A percentile compares a stretch with the other conserved stretches of the same genome.
Evolutionary conservation across 768 basidiomycete species (phyloP).

Genomic region (Suillus americanus): DNA sequence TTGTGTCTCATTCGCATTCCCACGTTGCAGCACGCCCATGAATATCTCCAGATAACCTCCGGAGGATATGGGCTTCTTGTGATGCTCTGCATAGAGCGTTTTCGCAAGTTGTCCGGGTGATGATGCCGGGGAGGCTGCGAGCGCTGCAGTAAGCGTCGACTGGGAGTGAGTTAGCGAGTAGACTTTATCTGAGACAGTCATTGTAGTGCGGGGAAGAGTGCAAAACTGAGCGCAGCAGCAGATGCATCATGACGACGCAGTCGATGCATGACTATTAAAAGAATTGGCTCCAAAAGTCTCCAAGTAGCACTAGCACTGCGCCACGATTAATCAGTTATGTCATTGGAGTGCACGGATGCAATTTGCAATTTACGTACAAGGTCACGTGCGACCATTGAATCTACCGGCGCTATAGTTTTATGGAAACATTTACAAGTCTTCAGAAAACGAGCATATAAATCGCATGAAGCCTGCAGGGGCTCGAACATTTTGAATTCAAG

Average conservation of each 20-base stretch:
- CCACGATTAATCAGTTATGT: not conserved
- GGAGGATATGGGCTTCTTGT: slow-evolving; percentile 29
- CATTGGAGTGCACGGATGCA: not conserved
- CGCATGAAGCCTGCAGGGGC: not conserved
- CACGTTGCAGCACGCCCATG: slow-evolving; percentile 18
- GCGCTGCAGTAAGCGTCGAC: slow-evolving; percentile 41
- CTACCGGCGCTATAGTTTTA: too few relatives aligned
- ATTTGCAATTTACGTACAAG: not conserved
- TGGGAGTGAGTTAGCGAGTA: slow-evolving; percentile 31
- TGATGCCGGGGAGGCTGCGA: slow-evolving; percentile 37
- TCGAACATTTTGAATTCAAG: too few relatives aligned
- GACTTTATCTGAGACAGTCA: slow-evolving; percentile 30
- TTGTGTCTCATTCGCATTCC: slow-evolving; percentile 18
- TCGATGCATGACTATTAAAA: not conserved
- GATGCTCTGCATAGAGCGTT: slow-evolving; percentile 36
- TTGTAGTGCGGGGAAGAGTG: not conserved
- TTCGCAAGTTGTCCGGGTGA: slow-evolving; percentile 38
- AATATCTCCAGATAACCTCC: slow-evolving; percentile 18
- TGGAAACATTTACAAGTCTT: not conserved
- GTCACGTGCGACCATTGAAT: not conserved
- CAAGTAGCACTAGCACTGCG: not conserved
- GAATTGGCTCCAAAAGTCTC: not conserved
- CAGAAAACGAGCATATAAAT: not conserved
- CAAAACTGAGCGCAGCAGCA: not conserved
- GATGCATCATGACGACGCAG: not conserved